Evolutionary conservation across 2,329 filamentous ascomycete genomes (phyloP), one percentile per base, ranked within the genome.

Genomic region (Pseudopyricularia javanii): DNA sequence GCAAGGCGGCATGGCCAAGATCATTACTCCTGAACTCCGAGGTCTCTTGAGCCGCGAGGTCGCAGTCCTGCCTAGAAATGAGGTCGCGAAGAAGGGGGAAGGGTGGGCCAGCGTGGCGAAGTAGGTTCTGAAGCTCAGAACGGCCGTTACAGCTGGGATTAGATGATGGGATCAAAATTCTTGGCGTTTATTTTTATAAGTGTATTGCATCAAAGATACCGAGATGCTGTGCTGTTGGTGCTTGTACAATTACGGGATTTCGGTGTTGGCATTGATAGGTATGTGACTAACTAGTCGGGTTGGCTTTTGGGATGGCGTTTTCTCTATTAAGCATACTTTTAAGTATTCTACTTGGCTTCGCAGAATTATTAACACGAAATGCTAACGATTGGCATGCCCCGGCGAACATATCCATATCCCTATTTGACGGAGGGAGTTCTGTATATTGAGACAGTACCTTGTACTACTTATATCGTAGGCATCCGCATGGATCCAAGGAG

Each of bases 1-100:
- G 30, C 40, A 50, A 28, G 15, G 20, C 11, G 33, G 24, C 9
- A 48, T 55, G 1, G 50, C 68, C 43, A 76, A 71, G 61, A 67
- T 78, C 14, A 80, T 82, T 50, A 80, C 76, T 2, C 77, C 78
- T 0, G 78, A 81, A 62, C 63, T 82, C 57, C 70, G 79, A 49
- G 72, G 71, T 55, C 60, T 82, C 40, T 61, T 82, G 40, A 79
- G 72, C 57, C 68, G 69, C 45, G 68, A 72, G 50, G 69, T 76
- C 7, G 71, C 73, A 51, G 28, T 59, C 4, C 57, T 60, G 28
- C 58, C 59, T 47, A 52, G 50, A 28, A 52, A 47, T 11, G 50
- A 52, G 50, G 50, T 52, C 7, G 50, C 50, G 26, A 8, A 47
- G 8, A 47, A 52, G 4, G 50, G 40, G 11, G 50, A 52, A n/a